Evolutionary conservation across 176 grass and related monocot genomes (phyloP).

Genomic region (Carex myosuroides): DNA sequence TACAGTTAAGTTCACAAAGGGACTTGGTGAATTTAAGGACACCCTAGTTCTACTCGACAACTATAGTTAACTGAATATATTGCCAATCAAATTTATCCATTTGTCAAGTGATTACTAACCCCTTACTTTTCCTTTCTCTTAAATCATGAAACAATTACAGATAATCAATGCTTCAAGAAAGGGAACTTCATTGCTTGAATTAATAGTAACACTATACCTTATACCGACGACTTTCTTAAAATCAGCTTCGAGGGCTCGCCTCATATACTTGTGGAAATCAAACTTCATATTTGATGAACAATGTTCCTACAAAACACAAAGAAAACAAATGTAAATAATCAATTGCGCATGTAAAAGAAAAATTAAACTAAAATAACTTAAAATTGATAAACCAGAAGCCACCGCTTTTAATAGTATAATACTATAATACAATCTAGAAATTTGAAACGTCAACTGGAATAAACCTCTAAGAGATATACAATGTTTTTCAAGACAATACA

Average conservation of each 20-base stretch:
- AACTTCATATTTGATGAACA: constrained; percentile 61
- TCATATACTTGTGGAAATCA: constrained; percentile 82
- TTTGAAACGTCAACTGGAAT: neutral
- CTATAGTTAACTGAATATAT: neutral
- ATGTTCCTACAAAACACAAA: constrained; percentile 41
- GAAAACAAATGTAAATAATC: neutral
- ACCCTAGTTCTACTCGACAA: neutral
- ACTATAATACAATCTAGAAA: neutral
- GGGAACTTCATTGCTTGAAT: neutral
- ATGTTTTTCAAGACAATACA: neutral
- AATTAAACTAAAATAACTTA: neutral
- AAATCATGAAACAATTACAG: neutral
- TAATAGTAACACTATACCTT: constrained; percentile 34
- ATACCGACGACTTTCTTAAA: constrained; percentile 90
- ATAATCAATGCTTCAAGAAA: neutral
- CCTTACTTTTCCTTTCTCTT: neutral
- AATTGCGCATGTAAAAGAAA: neutral
- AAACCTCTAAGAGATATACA: neutral
- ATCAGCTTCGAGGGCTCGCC: constrained; percentile 68
- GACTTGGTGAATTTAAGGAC: too few species aligned
- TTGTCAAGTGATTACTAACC: neutral
- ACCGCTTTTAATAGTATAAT: neutral
- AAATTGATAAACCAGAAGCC: neutral
- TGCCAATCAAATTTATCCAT: neutral
- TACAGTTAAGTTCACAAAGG: too few species aligned